These are phyloP conservation scores for Microascus cirrosus DNA, from an alignment of 2,329 filamentous ascomycete species.

Conservation along the genomic window DNA sequence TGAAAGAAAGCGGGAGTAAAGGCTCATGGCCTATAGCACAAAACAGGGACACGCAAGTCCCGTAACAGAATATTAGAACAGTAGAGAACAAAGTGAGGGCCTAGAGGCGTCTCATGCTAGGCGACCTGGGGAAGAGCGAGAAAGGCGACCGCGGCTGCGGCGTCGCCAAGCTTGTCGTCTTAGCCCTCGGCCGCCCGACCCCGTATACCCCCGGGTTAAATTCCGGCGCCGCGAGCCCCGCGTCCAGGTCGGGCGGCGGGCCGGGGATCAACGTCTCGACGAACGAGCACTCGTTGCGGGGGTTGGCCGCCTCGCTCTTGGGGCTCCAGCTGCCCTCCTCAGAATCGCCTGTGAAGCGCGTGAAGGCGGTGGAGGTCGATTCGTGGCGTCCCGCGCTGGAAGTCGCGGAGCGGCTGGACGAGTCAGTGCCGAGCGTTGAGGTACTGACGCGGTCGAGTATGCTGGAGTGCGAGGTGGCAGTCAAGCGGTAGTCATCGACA, in stretches of 20 bases:
- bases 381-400: constrained; percentile 36
- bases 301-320: constrained; percentile 16
- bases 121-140: constrained; percentile 26
- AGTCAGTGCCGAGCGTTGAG: constrained; percentile 39
- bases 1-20: neutral
- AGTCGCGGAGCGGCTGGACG: constrained; percentile 33
- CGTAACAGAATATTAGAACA: neutral
- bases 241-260: constrained; percentile 1
- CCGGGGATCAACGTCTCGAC: constrained; percentile 3
- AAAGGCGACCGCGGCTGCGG: constrained; percentile 34
- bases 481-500: constrained; percentile 9
- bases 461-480: constrained; percentile 18
- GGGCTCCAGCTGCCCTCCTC: constrained; percentile 11
- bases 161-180: constrained; percentile 33
- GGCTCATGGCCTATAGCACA: neutral
- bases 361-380: constrained; percentile 41
- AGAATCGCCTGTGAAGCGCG: constrained; percentile 33
- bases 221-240: constrained; percentile 1
- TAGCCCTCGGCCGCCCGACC: constrained; percentile 25
- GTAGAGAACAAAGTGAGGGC: neutral
- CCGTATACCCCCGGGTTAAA: constrained; percentile 18
- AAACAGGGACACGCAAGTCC: neutral
- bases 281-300: constrained; percentile 1
- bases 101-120: constrained; percentile 15
- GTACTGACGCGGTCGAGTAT: constrained; percentile 37